phyloP scores from a whole-genome alignment of 257 asterid genomes.

The Linaria vulgaris region DNA sequence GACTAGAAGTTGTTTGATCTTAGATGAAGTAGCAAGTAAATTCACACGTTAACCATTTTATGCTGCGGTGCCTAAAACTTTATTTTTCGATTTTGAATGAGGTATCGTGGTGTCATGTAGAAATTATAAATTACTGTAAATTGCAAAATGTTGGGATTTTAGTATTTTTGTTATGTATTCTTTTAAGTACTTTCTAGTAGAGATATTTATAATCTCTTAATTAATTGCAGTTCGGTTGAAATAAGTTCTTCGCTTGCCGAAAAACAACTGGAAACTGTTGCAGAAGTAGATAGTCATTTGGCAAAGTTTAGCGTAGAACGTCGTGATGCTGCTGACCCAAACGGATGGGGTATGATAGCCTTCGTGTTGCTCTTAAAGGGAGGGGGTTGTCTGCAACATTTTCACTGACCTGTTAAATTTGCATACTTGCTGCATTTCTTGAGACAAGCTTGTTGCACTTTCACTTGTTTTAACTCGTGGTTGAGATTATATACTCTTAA shows the following conservation, averaged over 20 bases:
- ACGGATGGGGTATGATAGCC: conserved; percentile 78
- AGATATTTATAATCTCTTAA: conserved; percentile 23
- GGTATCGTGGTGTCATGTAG: conserved; percentile 16
- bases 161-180: conserved; percentile 1
- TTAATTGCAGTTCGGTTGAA: conserved; percentile 84
- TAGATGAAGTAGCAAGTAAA: conserved; percentile 9
- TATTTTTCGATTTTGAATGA: not conserved
- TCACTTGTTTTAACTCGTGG: not conserved
- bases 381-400: not conserved
- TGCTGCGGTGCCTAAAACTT: not conserved
- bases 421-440: conserved; percentile 9
- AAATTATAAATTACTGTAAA: conserved; percentile 5
- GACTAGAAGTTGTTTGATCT: conserved; percentile 11
- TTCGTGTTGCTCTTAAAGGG: not conserved
- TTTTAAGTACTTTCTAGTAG: conserved; percentile 18
- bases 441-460: no score
- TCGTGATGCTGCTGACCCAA: conserved; percentile 92
- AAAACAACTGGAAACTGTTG: conserved; percentile 85
- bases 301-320: conserved; percentile 73
- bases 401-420: conserved; percentile 24
- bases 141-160: conserved; percentile 13
- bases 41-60: not conserved
- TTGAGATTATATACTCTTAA: not conserved
- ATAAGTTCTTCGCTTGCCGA: conserved; percentile 91
- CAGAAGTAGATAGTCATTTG: conserved; percentile 70